Base-by-base conservation (phyloP, 2,329 filamentous ascomycete genomes). In the Aspergillus sp. region DNA sequence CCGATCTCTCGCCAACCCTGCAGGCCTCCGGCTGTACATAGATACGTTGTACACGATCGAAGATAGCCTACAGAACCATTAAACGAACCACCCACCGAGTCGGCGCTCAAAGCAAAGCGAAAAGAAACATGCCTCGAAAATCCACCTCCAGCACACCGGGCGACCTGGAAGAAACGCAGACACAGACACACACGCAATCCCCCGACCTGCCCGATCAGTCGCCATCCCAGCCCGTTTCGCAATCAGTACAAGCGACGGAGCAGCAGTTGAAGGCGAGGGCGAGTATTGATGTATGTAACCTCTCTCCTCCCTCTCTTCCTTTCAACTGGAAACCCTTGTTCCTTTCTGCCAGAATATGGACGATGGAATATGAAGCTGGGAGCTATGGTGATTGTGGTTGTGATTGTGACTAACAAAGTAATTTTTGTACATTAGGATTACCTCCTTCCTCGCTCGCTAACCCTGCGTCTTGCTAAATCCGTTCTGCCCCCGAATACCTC, bases 401-500 rank as follows among this genome's bases (percentile, higher is more conserved):
- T 11, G n/a, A 10, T 20, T 22, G 32, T 49, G 20, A 6, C 36
- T 12, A 20, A 29, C 29, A 6, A 53, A 52, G 0, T 3, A 9
- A 49, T 32, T 4, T 4, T 2, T 3, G 54, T 29, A 47, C 42
- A 54, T 54, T 54, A 85, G 84, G 86, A 88, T 65, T 84, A 87
- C 62, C 83, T 83, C 57, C 81, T 89, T 46, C 86, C 86, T 18
- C 85, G 85, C 61, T 84, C 85, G 5, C 82, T 87, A 70, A 83
- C 87, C 26, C 80, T 84, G 56, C 82, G 86, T 26, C 81, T 88
- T 20, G 84, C 85, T 12, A 87, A 87, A 73, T 83, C 85, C 57
- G 85, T 87, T 6, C 78, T 88, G 3, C 86, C 86, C 1, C 79
- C 86, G 4, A 88, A 88, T 71, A 88, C 86, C 16, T 82, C 84